These are phyloP conservation scores for Polyplosphaeria fusca DNA, from an alignment of 495 filamentous ascomycete genomes.

Conservation along the genomic window DNA sequence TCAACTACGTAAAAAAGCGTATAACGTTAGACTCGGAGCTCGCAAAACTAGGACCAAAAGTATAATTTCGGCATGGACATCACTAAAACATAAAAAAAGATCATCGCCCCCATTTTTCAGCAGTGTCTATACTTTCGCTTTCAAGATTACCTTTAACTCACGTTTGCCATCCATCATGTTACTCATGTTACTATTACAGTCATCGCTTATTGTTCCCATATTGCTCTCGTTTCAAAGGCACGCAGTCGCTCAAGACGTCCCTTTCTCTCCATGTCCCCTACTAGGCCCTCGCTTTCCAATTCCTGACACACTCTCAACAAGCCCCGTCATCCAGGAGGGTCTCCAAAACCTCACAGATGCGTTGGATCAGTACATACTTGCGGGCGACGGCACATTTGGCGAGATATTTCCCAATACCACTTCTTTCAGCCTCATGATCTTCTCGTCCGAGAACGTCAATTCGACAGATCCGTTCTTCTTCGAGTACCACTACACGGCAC, in stretches of 20 bases:
- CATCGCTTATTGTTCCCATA: no score
- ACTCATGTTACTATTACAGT: no score
- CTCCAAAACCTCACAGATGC: slow-evolving; percentile 4
- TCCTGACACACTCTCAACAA: neutral
- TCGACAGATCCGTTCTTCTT: slow-evolving; percentile 3
- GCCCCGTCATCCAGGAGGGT: slow-evolving; percentile 1
- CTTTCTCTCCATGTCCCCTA: slow-evolving; percentile 1
- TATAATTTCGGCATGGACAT: no score
- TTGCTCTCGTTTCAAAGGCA: no score
- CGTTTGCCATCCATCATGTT: no score
- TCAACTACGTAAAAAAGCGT: no score
- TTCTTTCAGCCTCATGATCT: slow-evolving; percentile 5
- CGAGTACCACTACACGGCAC: slow-evolving; percentile 10
- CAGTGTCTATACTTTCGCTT: no score
- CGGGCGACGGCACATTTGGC: neutral
- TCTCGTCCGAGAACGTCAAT: slow-evolving; percentile 2
- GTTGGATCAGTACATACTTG: neutral
- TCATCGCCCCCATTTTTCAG: no score
- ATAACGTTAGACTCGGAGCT: no score
- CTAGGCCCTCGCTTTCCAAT: slow-evolving; percentile 7
- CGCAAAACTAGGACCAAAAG: no score
- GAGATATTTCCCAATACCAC: slow-evolving; percentile 1
- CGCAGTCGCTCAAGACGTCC: neutral
- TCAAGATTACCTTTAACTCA: no score
- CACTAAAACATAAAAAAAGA: no score